These are phyloP conservation scores for Aspergillus sp. DNA, from an alignment of 2,329 filamentous ascomycete species.

Conservation along the genomic window DNA sequence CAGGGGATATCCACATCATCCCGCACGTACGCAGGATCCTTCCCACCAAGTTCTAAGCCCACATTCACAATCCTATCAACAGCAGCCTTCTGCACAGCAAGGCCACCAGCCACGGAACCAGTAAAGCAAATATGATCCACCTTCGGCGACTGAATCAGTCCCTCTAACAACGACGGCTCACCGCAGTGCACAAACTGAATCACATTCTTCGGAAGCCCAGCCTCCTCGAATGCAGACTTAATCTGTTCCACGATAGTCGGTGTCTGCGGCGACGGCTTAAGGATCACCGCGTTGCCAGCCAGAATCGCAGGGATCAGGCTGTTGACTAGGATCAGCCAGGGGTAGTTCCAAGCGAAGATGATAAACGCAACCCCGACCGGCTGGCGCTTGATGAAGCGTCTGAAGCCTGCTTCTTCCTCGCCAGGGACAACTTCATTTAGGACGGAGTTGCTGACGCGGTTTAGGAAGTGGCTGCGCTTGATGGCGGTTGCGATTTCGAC, in stretches of 20 bases:
- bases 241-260: conserved; percentile 86
- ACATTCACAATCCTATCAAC: conserved; percentile 78
- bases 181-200: conserved; percentile 91
- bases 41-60: conserved; percentile 85
- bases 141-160: conserved; percentile 67
- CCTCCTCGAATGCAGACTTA: conserved; percentile 65
- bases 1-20: conserved; percentile 79
- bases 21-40: conserved; percentile 87
- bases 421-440: conserved; percentile 63
- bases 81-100: conserved; percentile 78
- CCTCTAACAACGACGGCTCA: conserved; percentile 67
- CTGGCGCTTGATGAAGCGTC: conserved; percentile 79
- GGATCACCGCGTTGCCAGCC: conserved; percentile 80
- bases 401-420: conserved; percentile 80
- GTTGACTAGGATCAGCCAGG: conserved; percentile 89
- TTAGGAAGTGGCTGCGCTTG: conserved; percentile 75
- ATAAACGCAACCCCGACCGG: conserved; percentile 82
- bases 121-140: conserved; percentile 87
- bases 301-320: conserved; percentile 86
- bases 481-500: conserved; percentile 81
- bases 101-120: conserved; percentile 78
- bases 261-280: conserved; percentile 93
- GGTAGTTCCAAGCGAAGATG: conserved; percentile 97
- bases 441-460: conserved; percentile 73
- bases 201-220: conserved; percentile 74